Conservation (phyloP, 1,139 yeast genomes). For the Kodamaea derodonti region DNA sequence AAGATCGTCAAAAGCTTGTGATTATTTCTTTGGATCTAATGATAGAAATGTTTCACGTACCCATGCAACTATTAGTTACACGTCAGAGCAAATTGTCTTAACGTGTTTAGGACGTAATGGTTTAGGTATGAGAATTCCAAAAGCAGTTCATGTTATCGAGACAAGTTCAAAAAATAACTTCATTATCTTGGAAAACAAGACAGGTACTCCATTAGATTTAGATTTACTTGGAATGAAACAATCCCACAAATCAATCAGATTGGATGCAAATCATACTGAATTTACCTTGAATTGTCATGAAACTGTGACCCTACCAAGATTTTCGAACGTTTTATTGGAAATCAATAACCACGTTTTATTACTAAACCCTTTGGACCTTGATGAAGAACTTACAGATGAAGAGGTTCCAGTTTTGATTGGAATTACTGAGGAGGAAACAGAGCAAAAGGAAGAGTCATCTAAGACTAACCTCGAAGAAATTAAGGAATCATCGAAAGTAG, state of each 20-base stretch:
- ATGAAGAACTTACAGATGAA: conserved; percentile 42
- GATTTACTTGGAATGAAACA: conserved; percentile 11
- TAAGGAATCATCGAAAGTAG: neutral
- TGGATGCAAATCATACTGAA: conserved; percentile 49
- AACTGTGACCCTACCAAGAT: conserved; percentile 50
- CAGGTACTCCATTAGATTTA: conserved; percentile 18
- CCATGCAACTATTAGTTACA: conserved; percentile 45
- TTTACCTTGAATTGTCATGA: conserved; percentile 55
- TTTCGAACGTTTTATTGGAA: conserved; percentile 57
- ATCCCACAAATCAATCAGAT: conserved; percentile 34
- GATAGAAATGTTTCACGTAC: conserved; percentile 66
- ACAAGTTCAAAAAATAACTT: conserved; percentile 26
- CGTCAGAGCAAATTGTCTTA: conserved; percentile 28
- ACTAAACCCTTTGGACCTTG: conserved; percentile 46
- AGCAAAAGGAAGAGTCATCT: neutral
- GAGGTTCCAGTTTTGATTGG: conserved; percentile 27
- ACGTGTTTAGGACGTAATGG: conserved; percentile 74
- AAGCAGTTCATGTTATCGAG: conserved; percentile 34
- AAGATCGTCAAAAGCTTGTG: conserved; percentile 61
- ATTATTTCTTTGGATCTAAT: conserved; percentile 49
- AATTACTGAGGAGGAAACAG: conserved; percentile 1
- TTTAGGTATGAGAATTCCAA: conserved; percentile 57
- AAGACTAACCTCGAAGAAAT: neutral
- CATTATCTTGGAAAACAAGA: conserved; percentile 28
- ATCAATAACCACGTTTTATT: conserved; percentile 57